Conservation (phyloP, 2,329 filamentous ascomycete genomes). For the Lasiodiplodia sp. region DNA sequence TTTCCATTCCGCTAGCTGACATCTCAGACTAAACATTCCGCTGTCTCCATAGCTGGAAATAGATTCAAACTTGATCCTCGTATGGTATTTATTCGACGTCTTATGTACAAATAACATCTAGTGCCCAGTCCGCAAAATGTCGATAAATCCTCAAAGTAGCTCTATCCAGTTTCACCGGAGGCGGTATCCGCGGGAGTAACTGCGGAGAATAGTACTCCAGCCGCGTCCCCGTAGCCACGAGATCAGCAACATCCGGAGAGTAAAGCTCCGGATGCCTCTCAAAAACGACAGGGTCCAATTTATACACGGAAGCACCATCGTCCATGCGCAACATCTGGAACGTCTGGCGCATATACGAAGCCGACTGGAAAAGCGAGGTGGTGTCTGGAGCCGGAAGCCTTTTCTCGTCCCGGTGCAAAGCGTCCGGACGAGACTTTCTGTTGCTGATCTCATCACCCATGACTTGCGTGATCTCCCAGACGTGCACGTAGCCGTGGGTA, state of each 20-base stretch:
- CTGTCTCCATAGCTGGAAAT: too few relatives aligned
- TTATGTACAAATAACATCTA: not conserved
- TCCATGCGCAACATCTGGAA: not conserved
- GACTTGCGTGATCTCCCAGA: not conserved
- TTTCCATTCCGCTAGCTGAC: too few relatives aligned
- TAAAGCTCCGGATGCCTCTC: not conserved
- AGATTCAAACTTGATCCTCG: too few relatives aligned
- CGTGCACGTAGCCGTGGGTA: not conserved
- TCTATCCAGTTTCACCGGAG: not conserved
- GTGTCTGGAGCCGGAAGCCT: not conserved
- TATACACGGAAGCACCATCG: not conserved
- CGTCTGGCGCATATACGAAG: not conserved
- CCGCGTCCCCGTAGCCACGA: not conserved
- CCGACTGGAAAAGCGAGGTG: not conserved
- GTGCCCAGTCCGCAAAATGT: not conserved
- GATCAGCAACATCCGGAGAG: not conserved
- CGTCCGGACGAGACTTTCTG: not conserved
- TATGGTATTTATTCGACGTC: too few relatives aligned
- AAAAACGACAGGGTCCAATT: not conserved
- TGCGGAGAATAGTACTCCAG: not conserved
- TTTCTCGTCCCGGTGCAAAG: not conserved
- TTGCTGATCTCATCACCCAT: not conserved
- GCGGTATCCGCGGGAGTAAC: not conserved
- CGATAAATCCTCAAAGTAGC: not conserved
- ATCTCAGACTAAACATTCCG: too few relatives aligned